Conservation (phyloP, 1,284 basidiomycete genomes). For the Farysia itapuensis region DNA sequence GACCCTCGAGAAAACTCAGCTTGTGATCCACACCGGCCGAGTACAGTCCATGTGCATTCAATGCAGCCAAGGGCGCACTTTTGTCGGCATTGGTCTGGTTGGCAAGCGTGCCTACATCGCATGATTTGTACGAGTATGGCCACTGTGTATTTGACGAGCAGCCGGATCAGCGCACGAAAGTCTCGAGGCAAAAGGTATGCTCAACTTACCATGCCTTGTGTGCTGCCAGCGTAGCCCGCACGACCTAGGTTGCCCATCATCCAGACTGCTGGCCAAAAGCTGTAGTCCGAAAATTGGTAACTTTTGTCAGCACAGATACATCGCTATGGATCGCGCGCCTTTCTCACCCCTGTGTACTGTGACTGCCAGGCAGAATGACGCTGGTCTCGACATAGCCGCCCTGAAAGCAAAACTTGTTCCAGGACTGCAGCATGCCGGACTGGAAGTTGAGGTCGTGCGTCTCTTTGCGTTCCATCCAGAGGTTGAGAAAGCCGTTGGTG, state of each 20-base stretch:
- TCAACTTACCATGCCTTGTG: slow-evolving; percentile 29
- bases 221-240: slow-evolving; percentile 52
- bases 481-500: slow-evolving; percentile 31
- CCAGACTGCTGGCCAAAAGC: slow-evolving; percentile 62
- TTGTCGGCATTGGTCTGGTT: slow-evolving; percentile 41
- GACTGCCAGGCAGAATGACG: slow-evolving; percentile 32
- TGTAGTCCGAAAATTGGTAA: no score
- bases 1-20: slow-evolving; percentile 30
- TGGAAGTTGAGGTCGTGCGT: slow-evolving; percentile 52
- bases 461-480: slow-evolving; percentile 29
- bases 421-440: slow-evolving; percentile 48
- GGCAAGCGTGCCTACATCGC: slow-evolving; percentile 47
- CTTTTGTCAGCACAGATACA: no score
- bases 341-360: slow-evolving; percentile 59
- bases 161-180: not conserved
- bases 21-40: slow-evolving; percentile 2
- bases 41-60: slow-evolving; percentile 14
- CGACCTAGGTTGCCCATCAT: slow-evolving; percentile 45
- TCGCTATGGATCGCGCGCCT: no score
- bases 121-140: slow-evolving; percentile 60
- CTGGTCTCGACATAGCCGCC: slow-evolving; percentile 47
- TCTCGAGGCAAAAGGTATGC: not conserved
- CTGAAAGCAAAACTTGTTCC: slow-evolving; percentile 56
- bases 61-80: slow-evolving; percentile 20
- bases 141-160: no score